phyloP scores from a whole-genome alignment of 331 rosid species.

The Saraca asoca region DNA sequence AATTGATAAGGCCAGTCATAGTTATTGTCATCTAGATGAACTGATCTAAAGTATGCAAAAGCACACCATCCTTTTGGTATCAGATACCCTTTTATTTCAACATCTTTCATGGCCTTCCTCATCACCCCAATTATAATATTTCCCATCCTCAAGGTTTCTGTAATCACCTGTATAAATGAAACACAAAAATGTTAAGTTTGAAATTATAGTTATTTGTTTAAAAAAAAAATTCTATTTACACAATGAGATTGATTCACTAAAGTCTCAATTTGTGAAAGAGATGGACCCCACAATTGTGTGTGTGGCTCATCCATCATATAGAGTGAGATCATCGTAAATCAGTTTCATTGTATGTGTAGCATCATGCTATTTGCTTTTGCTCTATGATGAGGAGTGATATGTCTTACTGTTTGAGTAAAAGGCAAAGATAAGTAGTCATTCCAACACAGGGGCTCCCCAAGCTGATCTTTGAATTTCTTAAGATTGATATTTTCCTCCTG shows the following conservation, averaged over 20 bases:
- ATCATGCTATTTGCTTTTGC: background rate
- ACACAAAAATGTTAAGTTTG: background rate
- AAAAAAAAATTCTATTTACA: too few relatives aligned
- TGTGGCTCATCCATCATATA: too few relatives aligned
- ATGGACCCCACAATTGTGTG: too few relatives aligned
- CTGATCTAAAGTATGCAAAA: slow-evolving; percentile 77
- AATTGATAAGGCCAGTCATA: slow-evolving; percentile 77
- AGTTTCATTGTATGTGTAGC: too few relatives aligned
- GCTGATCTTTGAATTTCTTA: slow-evolving; percentile 61
- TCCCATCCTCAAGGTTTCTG: slow-evolving; percentile 87
- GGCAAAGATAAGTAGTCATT: slow-evolving; percentile 80
- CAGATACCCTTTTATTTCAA: slow-evolving; percentile 75
- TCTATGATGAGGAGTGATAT: background rate
- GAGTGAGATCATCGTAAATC: too few relatives aligned
- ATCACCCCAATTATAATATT: slow-evolving; percentile 81
- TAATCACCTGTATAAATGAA: slow-evolving; percentile 60
- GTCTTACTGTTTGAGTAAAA: slow-evolving; percentile 82
- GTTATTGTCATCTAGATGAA: slow-evolving; percentile 82
- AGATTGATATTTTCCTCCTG: slow-evolving; percentile 87
- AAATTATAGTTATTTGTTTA: background rate
- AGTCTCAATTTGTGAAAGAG: too few relatives aligned
- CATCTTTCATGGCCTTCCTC: slow-evolving; percentile 86
- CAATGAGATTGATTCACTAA: too few relatives aligned
- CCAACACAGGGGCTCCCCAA: slow-evolving; percentile 74
- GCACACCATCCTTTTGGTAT: slow-evolving; percentile 95